A percentile compares a stretch with the other conserved stretches of the same genome.
Evolutionary conservation across 768 basidiomycete genomes (phyloP).

Genomic region (Asterophora parasitica): DNA sequence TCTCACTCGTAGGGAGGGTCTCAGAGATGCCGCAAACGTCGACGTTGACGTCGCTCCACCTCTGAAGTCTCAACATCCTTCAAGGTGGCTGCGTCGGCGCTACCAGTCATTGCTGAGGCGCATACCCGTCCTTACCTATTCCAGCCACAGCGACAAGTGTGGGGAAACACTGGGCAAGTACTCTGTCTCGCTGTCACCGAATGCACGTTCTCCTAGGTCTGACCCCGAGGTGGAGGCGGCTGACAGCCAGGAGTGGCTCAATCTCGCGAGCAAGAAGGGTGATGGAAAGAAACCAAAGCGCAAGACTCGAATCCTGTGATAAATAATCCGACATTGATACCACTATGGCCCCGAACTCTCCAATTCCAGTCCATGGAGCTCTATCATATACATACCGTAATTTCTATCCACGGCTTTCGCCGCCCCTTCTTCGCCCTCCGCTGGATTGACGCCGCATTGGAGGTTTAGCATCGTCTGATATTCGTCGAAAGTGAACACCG

Average conservation of each 20-base stretch:
- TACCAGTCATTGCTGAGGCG: conserved; percentile 57
- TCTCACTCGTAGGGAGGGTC: conserved; percentile 30
- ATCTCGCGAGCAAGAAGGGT: conserved; percentile 11
- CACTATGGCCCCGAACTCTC: conserved; percentile 31
- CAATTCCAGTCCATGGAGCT: conserved; percentile 78
- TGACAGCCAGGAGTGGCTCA: conserved; percentile 33
- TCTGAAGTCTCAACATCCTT: conserved; percentile 25
- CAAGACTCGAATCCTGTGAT: neutral
- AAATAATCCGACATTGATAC: conserved; percentile 5
- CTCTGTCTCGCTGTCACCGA: conserved; percentile 29
- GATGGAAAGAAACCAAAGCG: conserved; percentile 11
- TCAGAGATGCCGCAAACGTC: neutral
- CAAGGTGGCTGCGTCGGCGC: conserved; percentile 48
- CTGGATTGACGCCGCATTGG: conserved; percentile 78
- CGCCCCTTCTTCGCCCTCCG: conserved; percentile 43
- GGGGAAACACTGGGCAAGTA: conserved; percentile 16
- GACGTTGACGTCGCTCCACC: neutral
- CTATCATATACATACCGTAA: conserved; percentile 86
- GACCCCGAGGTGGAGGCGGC: conserved; percentile 23
- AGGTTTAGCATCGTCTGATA: conserved; percentile 89
- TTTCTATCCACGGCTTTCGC: conserved; percentile 59
- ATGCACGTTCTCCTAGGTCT: conserved; percentile 19
- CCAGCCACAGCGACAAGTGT: conserved; percentile 6
- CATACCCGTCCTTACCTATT: conserved; percentile 51
- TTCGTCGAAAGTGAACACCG: conserved; percentile 81